These are phyloP conservation scores for Pleurotus tuber-regium DNA, from an alignment of 768 basidiomycete genomes.

Conservation along the genomic window DNA sequence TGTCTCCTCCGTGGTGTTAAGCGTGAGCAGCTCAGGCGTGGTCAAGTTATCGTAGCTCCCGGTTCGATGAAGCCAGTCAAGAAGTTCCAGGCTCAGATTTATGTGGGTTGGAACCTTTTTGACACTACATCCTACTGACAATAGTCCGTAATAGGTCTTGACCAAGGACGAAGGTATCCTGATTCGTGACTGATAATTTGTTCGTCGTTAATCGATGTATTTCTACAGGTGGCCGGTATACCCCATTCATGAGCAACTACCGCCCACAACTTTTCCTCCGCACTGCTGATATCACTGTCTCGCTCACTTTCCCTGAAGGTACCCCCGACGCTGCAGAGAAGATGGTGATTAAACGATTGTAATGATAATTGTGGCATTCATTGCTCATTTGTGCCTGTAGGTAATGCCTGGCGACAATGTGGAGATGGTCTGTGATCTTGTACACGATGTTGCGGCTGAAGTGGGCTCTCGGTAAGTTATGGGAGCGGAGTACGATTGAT, in stretches of 20 bases:
- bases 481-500: slow-evolving; percentile 7
- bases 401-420: slow-evolving; percentile 99
- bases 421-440: slow-evolving; percentile 82
- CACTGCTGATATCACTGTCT: slow-evolving; percentile 89
- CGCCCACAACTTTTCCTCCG: slow-evolving; percentile 94
- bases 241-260: slow-evolving; percentile 92
- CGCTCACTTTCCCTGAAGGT: slow-evolving; percentile 82
- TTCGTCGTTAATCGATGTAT: slow-evolving; percentile 16
- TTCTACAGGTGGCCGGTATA: slow-evolving; percentile 68
- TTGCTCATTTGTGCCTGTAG: slow-evolving; percentile 29
- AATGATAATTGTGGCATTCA: not conserved
- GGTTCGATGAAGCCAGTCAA: slow-evolving; percentile 92
- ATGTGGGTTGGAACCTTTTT: slow-evolving; percentile 49
- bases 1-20: slow-evolving; percentile 95
- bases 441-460: slow-evolving; percentile 87
- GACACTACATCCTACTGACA: not conserved
- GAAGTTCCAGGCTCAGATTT: slow-evolving; percentile 93
- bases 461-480: slow-evolving; percentile 67
- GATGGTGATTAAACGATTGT: slow-evolving; percentile 53
- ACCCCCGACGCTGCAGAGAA: slow-evolving; percentile 80
- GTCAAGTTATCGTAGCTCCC: slow-evolving; percentile 86
- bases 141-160: slow-evolving; percentile 48
- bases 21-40: slow-evolving; percentile 92
- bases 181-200: not conserved
- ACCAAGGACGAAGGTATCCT: slow-evolving; percentile 78